These are phyloP conservation scores for Podaxis sp. DNA, from an alignment of 768 basidiomycete species.

Conservation along the genomic window DNA sequence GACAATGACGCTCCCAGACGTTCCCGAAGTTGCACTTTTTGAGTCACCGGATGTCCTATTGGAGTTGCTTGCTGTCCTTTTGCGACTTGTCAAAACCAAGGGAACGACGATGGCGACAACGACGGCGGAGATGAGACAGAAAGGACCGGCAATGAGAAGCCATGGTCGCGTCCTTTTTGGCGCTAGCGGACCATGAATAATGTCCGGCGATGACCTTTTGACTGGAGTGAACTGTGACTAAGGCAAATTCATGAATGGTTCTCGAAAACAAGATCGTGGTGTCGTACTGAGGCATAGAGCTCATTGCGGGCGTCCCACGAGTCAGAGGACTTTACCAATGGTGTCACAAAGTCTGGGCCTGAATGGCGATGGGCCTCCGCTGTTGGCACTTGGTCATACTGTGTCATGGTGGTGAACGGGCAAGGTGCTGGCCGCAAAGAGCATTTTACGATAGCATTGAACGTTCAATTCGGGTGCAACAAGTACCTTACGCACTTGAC, in stretches of 20 bases:
- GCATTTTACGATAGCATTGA: conserved; percentile 9
- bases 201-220: not conserved
- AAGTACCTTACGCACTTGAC: too few species aligned
- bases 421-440: conserved; percentile 4
- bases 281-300: conserved; percentile 1
- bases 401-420: conserved; percentile 15
- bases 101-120: conserved; percentile 40
- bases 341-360: not conserved
- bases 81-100: conserved; percentile 20
- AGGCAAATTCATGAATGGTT: not conserved
- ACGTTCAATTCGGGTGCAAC: not conserved
- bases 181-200: not conserved
- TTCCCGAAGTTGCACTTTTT: conserved; percentile 41
- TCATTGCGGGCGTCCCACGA: conserved; percentile 8
- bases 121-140: conserved; percentile 34
- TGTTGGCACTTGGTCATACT: conserved; percentile 15
- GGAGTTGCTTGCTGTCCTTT: conserved; percentile 14
- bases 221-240: not conserved
- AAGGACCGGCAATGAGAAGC: conserved; percentile 20
- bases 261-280: not conserved
- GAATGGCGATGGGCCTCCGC: conserved; percentile 15
- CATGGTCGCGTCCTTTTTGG: not conserved
- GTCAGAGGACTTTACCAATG: not conserved
- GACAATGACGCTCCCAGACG: conserved; percentile 60
- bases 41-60: conserved; percentile 8